These are phyloP conservation scores for Pochonia chlamydosporia DNA, from an alignment of 2,329 filamentous ascomycete genomes.

Conservation along the genomic window DNA sequence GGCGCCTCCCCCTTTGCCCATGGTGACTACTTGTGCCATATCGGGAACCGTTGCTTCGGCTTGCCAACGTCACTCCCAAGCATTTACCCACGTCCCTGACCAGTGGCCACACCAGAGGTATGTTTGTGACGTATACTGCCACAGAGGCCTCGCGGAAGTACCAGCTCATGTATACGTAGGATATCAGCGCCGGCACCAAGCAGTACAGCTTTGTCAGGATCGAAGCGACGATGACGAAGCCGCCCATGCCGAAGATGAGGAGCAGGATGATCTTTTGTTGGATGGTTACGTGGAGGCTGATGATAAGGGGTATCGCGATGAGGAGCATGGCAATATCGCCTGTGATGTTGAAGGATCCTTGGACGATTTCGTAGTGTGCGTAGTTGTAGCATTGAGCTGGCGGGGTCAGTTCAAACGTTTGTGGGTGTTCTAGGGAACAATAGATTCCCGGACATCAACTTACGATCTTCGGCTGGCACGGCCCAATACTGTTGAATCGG, in stretches of 20 bases:
- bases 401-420: too few relatives aligned
- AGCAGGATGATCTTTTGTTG: conserved; percentile 40
- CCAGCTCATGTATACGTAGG: conserved; percentile 39
- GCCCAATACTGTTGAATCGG: conserved; percentile 43
- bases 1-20: too few relatives aligned
- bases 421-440: too few relatives aligned
- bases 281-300: conserved; percentile 32
- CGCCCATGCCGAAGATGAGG: conserved; percentile 43
- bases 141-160: conserved; percentile 49
- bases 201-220: conserved; percentile 42
- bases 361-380: conserved; percentile 38
- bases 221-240: conserved; percentile 38
- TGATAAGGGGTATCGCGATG: conserved; percentile 40
- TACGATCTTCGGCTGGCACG: conserved; percentile 33
- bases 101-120: conserved; percentile 48
- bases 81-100: conserved; percentile 27
- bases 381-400: conserved; percentile 39
- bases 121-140: conserved; percentile 46
- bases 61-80: conserved; percentile 1
- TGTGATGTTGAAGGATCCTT: conserved; percentile 42
- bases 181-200: conserved; percentile 20
- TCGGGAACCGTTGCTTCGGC: neutral
- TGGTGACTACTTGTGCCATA: too few relatives aligned
- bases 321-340: conserved; percentile 41
- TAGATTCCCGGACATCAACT: too few relatives aligned